Conservation (phyloP, 139 green algal species). For the Zygnema cylindricum region DNA sequence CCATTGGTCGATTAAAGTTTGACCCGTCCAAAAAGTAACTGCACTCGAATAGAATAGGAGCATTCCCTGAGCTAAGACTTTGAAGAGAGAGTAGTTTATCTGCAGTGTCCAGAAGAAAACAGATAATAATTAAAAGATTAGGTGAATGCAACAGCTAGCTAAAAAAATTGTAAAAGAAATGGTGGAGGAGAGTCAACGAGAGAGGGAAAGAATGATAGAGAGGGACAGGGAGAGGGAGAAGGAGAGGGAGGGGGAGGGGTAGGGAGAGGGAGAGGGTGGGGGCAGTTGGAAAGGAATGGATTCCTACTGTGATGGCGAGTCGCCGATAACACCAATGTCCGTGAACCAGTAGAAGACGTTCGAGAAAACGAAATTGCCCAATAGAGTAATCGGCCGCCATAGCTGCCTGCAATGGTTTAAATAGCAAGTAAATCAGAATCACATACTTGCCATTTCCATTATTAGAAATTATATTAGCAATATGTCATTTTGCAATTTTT, state of each 20-base stretch:
- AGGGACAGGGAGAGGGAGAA: too few relatives aligned
- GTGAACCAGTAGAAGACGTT: conserved; percentile 90
- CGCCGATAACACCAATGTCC: conserved; percentile 86
- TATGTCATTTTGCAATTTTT: too few relatives aligned
- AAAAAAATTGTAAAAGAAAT: too few relatives aligned
- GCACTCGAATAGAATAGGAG: conserved; percentile 69
- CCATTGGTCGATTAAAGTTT: conserved; percentile 61
- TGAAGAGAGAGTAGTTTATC: conserved; percentile 95
- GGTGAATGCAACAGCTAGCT: too few relatives aligned
- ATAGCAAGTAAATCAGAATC: too few relatives aligned
- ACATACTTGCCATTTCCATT: too few relatives aligned
- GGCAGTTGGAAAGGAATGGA: not conserved
- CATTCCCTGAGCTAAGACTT: conserved; percentile 94
- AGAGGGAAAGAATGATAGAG: too few relatives aligned
- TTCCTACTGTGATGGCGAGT: conserved; percentile 68
- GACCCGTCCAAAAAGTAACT: conserved; percentile 36
- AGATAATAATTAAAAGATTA: too few relatives aligned
- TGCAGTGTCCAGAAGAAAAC: too few relatives aligned
- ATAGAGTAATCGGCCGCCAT: conserved; percentile 92
- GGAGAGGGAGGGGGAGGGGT: not conserved
- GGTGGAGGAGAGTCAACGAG: not conserved
- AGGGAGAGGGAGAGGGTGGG: not conserved
- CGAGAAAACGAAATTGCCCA: conserved; percentile 90
- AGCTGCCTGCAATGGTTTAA: conserved; percentile 79
- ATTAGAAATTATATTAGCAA: too few relatives aligned